phyloP scores from a whole-genome alignment of 306 rosid genomes.

The Cucurbita pepo region DNA sequence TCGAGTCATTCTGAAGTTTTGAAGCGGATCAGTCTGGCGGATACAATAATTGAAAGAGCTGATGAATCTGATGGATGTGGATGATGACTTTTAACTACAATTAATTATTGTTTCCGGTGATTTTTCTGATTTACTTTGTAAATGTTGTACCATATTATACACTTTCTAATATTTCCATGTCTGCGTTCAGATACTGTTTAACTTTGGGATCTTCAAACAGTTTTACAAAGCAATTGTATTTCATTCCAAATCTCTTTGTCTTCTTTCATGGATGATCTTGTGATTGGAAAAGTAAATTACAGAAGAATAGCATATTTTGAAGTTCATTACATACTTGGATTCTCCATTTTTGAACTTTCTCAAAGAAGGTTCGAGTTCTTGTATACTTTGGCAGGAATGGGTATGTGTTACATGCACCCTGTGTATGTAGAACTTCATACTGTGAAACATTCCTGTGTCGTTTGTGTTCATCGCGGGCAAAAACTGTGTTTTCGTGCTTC shows the following conservation, averaged over 20 bases:
- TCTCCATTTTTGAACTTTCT: not conserved
- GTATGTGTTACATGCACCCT: constrained; percentile 75
- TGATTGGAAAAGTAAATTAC: not conserved
- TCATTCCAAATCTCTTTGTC: not conserved
- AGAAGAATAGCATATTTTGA: not conserved
- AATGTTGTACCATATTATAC: not conserved
- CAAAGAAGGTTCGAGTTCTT: not conserved
- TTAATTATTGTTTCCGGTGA: not conserved
- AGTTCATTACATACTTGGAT: not conserved
- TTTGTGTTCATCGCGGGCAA: constrained; percentile 31
- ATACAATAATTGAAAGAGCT: not conserved
- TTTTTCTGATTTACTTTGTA: not conserved
- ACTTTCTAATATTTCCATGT: not conserved
- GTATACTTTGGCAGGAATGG: constrained; percentile 55
- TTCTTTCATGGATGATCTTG: not conserved
- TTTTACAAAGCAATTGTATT: not conserved
- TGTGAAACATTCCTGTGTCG: constrained; percentile 86
- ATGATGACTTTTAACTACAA: not conserved
- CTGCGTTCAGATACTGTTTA: not conserved
- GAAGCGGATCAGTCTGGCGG: not conserved
- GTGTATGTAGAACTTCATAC: constrained; percentile 62
- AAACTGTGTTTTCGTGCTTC: not conserved
- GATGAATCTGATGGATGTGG: not conserved
- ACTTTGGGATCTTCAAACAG: not conserved
- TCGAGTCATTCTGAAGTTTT: constrained; percentile 7